These are phyloP conservation scores for Taphrina sp. DNA, from an alignment of 1,139 yeast genomes.

Conservation along the genomic window DNA sequence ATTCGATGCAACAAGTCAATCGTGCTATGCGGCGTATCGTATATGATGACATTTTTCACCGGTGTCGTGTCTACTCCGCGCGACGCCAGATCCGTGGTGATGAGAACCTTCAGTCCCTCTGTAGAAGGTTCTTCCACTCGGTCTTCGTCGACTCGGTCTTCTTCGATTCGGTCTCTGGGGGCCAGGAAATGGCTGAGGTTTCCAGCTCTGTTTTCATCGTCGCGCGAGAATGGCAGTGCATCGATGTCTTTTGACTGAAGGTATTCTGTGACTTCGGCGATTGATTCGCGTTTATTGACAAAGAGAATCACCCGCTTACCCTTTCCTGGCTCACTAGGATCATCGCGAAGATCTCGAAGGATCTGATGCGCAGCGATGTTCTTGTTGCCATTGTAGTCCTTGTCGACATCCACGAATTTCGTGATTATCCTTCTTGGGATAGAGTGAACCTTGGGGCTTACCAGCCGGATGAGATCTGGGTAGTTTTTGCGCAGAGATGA, in stretches of 20 bases:
- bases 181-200: constrained; percentile 60
- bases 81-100: constrained; percentile 88
- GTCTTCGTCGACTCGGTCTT: constrained; percentile 40
- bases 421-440: constrained; percentile 73
- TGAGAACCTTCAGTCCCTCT: constrained; percentile 55
- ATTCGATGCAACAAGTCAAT: constrained; percentile 86
- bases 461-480: constrained; percentile 66
- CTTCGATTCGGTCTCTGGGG: constrained; percentile 29
- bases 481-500: constrained; percentile 59
- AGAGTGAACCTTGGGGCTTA: constrained; percentile 79
- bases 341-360: constrained; percentile 77
- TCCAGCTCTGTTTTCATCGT: constrained; percentile 57
- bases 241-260: constrained; percentile 60
- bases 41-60: constrained; percentile 74
- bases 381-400: constrained; percentile 29
- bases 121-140: constrained; percentile 35
- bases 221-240: constrained; percentile 65
- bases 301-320: constrained; percentile 84
- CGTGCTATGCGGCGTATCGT: constrained; percentile 81
- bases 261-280: constrained; percentile 56
- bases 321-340: constrained; percentile 72
- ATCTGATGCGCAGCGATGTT: constrained; percentile 44
- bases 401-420: constrained; percentile 64
- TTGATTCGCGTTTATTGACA: constrained; percentile 72
- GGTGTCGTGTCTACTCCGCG: constrained; percentile 86